phyloP scores from a whole-genome alignment of 2,329 filamentous ascomycete genomes.

The Trichophyton schoenleinii region DNA sequence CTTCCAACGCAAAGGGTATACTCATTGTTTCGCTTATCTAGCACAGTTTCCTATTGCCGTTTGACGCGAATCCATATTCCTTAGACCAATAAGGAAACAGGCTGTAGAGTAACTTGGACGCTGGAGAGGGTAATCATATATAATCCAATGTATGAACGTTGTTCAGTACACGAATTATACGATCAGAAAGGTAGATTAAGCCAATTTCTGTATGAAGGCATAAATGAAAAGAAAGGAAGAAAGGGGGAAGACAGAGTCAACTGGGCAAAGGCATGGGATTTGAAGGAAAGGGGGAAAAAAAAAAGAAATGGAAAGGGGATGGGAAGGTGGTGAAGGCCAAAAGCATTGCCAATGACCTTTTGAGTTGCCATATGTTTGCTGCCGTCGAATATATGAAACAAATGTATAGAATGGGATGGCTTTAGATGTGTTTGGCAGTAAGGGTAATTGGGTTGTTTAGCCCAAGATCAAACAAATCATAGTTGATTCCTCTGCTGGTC shows the following conservation, averaged over 20 bases:
- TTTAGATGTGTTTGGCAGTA: neutral
- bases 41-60: neutral
- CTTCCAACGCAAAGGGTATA: neutral
- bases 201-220: neutral
- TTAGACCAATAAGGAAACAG: neutral
- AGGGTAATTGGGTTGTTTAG: neutral
- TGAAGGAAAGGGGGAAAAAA: neutral
- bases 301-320: no score
- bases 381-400: neutral
- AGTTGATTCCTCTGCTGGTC: neutral
- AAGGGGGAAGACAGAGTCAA: neutral
- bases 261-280: neutral
- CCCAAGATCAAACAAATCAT: neutral
- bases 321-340: neutral
- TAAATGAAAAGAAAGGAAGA: neutral
- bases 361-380: neutral
- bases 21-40: neutral
- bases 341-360: neutral
- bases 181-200: neutral
- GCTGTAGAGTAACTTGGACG: neutral
- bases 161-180: constrained; percentile 14
- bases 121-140: constrained; percentile 8
- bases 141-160: constrained; percentile 13
- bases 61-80: neutral
- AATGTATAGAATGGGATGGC: neutral